Base-by-base conservation (phyloP, 129 eudicot species). In the Tagetes erecta region DNA sequence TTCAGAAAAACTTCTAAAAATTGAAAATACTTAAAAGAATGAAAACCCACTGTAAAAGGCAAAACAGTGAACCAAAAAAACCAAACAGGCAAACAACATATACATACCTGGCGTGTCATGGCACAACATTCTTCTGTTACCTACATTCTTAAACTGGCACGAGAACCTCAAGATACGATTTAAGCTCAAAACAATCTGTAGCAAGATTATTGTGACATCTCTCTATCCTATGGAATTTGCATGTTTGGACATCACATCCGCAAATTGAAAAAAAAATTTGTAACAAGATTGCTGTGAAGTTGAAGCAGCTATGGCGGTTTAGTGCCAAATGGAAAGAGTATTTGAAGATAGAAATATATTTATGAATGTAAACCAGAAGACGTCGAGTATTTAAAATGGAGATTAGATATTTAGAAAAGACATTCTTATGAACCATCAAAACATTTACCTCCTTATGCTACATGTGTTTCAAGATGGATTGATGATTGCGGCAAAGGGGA, bases 381-480 rank as follows among this genome's bases (percentile, higher is more conserved):
- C 37, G 20, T 63, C 59, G 5, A 37, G 34, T 37, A 20, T 27
- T 75, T 64, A 3, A 36, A 8, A 14, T 3, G 4, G 50, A 9
- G 13, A 4, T 3, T 4, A 13, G 36, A 40, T 64, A 10, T 52
- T 34, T 45, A n/a, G 46, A 27, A 66, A 65, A 12, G 13, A 3
- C 35, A 31, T 5, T 31, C 41, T 8, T 7, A 40, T 53, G 27
- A 65, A 67, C 67, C 74, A 34, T 41, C 44, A 44, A 36, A 56
- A 56, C 45, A 10, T 33, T 68, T 53, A 56, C 75, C 75, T 67
- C 69, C 67, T 33, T 3, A 42, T 33, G 53, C 45, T 40, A 39
- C 64, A 63, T 14, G 40, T 64, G 50, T 59, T 14, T 64, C 57
- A 34, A 20, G 45, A 52, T 38, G 2, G 73, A 75, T 52, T 1